A percentile compares a stretch with the other conserved stretches of the same genome.
These are phyloP conservation scores for Fomitopsis pulvina DNA, from an alignment of 768 basidiomycete species.

Conservation along the genomic window DNA sequence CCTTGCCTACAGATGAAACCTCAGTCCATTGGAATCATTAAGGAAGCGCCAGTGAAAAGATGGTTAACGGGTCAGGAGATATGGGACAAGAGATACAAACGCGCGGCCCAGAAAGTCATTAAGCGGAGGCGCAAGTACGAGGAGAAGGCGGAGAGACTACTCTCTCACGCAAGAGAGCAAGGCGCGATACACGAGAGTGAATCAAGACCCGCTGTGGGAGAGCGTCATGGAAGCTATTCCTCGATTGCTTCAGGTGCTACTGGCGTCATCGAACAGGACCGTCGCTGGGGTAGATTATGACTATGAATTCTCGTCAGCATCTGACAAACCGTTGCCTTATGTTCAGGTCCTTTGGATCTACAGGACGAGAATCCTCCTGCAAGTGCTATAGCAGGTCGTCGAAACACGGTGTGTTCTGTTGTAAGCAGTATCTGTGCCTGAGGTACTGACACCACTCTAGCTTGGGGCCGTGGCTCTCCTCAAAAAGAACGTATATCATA, in stretches of 20 bases:
- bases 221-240: constrained; percentile 1
- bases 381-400: constrained; percentile 61
- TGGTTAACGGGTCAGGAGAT: constrained; percentile 55
- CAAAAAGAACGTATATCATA: constrained; percentile 50
- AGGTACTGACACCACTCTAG: constrained; percentile 22
- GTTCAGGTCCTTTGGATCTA: constrained; percentile 52
- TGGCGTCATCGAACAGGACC: constrained; percentile 15
- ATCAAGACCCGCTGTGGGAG: constrained; percentile 4
- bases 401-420: constrained; percentile 48
- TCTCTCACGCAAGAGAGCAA: constrained; percentile 39
- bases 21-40: constrained; percentile 62
- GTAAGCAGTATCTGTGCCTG: background rate
- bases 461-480: constrained; percentile 47
- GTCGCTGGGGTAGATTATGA: constrained; percentile 19
- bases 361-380: constrained; percentile 65
- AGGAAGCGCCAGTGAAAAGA: constrained; percentile 62
- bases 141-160: constrained; percentile 36
- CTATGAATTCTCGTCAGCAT: background rate
- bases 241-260: constrained; percentile 8
- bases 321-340: constrained; percentile 29
- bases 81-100: constrained; percentile 53
- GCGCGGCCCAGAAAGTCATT: constrained; percentile 34
- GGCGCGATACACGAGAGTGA: constrained; percentile 31
- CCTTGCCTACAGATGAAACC: constrained; percentile 44
- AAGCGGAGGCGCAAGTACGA: constrained; percentile 38